phyloP scores from a whole-genome alignment of 139 green algal species.

The Chlamydomonas asymmetrica region DNA sequence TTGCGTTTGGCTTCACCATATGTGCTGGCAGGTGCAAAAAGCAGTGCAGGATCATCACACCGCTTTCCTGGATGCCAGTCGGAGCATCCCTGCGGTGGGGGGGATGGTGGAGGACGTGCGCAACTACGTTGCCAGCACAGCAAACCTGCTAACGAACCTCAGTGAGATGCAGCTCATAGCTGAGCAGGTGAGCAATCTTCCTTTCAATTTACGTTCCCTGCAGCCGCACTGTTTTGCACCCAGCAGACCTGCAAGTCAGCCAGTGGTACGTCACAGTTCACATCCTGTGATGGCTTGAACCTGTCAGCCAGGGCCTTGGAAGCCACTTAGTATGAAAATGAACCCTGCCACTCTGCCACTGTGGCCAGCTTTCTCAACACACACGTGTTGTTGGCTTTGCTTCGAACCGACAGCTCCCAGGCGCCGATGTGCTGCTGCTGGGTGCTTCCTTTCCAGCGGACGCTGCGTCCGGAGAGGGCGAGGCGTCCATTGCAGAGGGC shows the following conservation, averaged over 20 bases:
- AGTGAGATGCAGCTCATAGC: conserved; percentile 11
- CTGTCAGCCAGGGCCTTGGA: not conserved
- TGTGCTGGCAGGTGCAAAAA: conserved; percentile 1
- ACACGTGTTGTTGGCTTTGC: not conserved
- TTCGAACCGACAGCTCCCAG: not conserved
- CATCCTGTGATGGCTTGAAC: not conserved
- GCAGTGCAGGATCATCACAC: conserved; percentile 25
- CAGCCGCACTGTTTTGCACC: not conserved
- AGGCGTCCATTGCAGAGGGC: not conserved
- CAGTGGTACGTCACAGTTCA: not conserved
- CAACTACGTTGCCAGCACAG: conserved; percentile 36
- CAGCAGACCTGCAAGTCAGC: not conserved
- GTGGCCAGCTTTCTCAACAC: not conserved
- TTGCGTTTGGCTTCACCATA: not conserved
- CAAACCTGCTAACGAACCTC: conserved; percentile 33
- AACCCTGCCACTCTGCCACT: not conserved
- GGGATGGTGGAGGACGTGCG: conserved; percentile 36
- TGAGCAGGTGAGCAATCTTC: not conserved
- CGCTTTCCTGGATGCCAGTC: conserved; percentile 17
- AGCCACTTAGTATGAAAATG: not conserved
- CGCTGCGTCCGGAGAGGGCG: no score
- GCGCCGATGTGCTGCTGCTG: not conserved
- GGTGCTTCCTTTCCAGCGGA: not conserved
- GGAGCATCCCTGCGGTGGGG: conserved; percentile 7
- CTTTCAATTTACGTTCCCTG: no score